Conservation (phyloP, 208 protist genomes). For the Crithidia acanthocephali region DNA sequence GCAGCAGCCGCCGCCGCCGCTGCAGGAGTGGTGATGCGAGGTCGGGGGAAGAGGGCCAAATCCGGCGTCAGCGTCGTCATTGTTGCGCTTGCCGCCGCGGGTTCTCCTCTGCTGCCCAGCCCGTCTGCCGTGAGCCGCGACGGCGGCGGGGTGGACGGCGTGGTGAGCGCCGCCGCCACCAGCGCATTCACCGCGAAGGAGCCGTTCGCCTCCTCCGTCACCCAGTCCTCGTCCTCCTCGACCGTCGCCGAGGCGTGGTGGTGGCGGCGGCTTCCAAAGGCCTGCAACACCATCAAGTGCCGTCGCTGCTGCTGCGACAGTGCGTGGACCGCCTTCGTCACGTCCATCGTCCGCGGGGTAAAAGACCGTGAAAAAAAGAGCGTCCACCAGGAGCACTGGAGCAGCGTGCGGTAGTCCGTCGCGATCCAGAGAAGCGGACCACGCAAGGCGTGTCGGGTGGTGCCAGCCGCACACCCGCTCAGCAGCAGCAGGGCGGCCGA, state of each 20-base stretch:
- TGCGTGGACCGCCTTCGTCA: constrained; percentile 1
- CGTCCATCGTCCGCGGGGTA: constrained; percentile 18
- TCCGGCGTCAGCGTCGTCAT: constrained; percentile 9
- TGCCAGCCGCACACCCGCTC: constrained; percentile 11
- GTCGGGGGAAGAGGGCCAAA: not conserved
- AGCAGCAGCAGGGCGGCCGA: constrained; percentile 11
- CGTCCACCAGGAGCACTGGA: constrained; percentile 20
- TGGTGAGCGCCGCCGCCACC: constrained; percentile 4
- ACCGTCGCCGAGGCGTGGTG: constrained; percentile 1
- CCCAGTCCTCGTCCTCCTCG: constrained; percentile 21
- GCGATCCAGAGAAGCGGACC: constrained; percentile 16
- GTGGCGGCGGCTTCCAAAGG: constrained; percentile 4
- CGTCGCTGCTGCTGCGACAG: constrained; percentile 11
- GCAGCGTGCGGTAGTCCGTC: constrained; percentile 20
- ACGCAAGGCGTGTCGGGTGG: constrained; percentile 9
- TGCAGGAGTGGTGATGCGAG: too few species aligned
- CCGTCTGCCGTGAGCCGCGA: too few species aligned
- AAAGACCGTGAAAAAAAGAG: constrained; percentile 28
- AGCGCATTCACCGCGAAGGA: constrained; percentile 19
- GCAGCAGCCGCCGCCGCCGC: too few species aligned
- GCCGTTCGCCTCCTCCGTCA: constrained; percentile 10
- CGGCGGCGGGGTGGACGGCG: not conserved
- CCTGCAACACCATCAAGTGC: constrained; percentile 20
- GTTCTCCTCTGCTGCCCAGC: not conserved
- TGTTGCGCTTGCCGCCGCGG: not conserved